Evolutionary conservation across 495 filamentous ascomycete genomes (phyloP), one percentile per base, ranked within the genome.

Genomic region (Hyaloscypha hepaticicola): DNA sequence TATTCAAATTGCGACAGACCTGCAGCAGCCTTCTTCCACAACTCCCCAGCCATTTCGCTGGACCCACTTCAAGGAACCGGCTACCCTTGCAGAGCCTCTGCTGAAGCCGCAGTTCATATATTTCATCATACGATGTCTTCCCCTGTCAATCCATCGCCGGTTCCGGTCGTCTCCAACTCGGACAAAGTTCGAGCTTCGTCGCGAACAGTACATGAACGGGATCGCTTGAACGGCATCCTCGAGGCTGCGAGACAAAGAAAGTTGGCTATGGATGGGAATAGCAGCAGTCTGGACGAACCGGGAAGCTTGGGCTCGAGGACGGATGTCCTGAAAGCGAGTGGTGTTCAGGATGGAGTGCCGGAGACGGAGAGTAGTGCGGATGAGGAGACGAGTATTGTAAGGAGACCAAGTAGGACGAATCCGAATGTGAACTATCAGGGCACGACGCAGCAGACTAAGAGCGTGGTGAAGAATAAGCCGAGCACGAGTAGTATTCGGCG

Each of bases 331-430:
- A 21, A 21, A 24, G 41, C 50, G 21, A 58, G 38, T n/a, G 25
- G 26, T 2, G 7, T 22, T 6, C 45, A 34, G 21, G 24, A 53
- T 16, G 21, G 53, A 14, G 14, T 45, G 3, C 61, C 57, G 12
- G 61, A 64, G 24, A 38, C 29, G 27, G 68, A 72, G 63, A 67
- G 63, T 41, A 72, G 69, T 58, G 69, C 69, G 27, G 69, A 72
- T 34, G 69, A 72, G 60, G 55, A 59, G 55, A 72, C 69, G 34
- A 52, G 57, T 41, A 69, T 72, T 16, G 50, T 72, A 1, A 14
- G 51, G 16, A 58, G 57, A 25, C 7, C 29, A 1, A 61, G 66
- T 11, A 27, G 41, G 38, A 53, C 60, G 38, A 60, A 65, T 55
- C 49, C 50, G 24, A 27, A 29, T 9, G 29, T 49, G 60, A 65